Percentiles rank a stretch among this genome's conserved stretches.
phyloP scores from a whole-genome alignment of 2,329 filamentous ascomycete genomes.

The Botrytis pseudocinerea region DNA sequence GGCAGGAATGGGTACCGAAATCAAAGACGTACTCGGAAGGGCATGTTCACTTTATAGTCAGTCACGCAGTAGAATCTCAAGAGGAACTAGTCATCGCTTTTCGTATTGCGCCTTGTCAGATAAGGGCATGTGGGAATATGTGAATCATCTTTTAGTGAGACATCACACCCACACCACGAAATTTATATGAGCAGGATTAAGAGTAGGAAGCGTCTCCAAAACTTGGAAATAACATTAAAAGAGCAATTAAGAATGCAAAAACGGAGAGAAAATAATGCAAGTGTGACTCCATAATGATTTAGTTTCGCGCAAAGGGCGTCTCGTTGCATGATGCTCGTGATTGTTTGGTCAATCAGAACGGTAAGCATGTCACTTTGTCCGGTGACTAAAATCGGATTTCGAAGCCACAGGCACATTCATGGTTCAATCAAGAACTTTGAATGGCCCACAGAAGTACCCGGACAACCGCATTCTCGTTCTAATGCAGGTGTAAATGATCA shows the following conservation, averaged over 20 bases:
- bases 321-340: slow-evolving; percentile 21
- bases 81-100: slow-evolving; percentile 28
- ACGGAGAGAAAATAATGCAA: slow-evolving; percentile 40
- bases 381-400: slow-evolving; percentile 3
- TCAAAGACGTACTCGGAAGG: slow-evolving; percentile 26
- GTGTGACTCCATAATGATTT: slow-evolving; percentile 25
- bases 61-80: slow-evolving; percentile 34
- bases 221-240: slow-evolving; percentile 1
- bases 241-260: slow-evolving; percentile 43
- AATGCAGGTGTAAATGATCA: slow-evolving; percentile 23
- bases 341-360: slow-evolving; percentile 20
- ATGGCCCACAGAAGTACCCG: slow-evolving; percentile 6
- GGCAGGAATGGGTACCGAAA: slow-evolving; percentile 23
- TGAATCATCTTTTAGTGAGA: slow-evolving; percentile 36
- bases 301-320: slow-evolving; percentile 15
- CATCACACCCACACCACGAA: slow-evolving; percentile 26
- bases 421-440: neutral
- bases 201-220: neutral
- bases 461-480: neutral
- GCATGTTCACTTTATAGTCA: slow-evolving; percentile 30
- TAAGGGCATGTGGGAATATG: slow-evolving; percentile 30
- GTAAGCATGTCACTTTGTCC: slow-evolving; percentile 9
- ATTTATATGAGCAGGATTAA: slow-evolving; percentile 22
- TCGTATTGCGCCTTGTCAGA: slow-evolving; percentile 33
- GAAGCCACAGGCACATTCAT: slow-evolving; percentile 19